Conservation (phyloP, 73 alveolate species). For the Effrenium voratum region DNA sequence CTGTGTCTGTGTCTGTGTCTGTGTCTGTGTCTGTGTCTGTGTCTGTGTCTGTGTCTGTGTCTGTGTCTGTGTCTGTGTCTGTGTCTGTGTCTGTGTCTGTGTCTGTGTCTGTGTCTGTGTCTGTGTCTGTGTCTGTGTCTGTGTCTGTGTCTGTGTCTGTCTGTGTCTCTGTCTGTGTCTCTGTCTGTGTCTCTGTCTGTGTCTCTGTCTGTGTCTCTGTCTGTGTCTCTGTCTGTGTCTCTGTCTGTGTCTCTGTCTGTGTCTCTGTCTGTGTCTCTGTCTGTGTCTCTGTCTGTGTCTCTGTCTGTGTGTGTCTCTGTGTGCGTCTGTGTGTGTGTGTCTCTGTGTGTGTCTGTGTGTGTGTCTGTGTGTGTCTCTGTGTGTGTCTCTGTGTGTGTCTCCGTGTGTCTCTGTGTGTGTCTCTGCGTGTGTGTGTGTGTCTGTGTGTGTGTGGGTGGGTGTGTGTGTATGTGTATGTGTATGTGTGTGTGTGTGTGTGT, state of each 20-base stretch:
- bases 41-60: neutral
- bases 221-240: neutral
- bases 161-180: neutral
- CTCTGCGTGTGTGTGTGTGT: too few species aligned
- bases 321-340: too few species aligned
- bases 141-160: constrained; percentile 4
- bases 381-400: too few species aligned
- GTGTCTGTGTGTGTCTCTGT: neutral
- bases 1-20: neutral
- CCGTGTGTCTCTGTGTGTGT: too few species aligned
- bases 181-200: neutral
- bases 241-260: neutral
- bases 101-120: too few species aligned
- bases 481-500: too few species aligned
- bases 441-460: too few species aligned
- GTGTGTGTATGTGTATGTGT: too few species aligned
- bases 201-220: neutral
- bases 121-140: neutral
- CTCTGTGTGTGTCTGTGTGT: neutral
- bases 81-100: neutral
- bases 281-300: neutral
- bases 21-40: neutral
- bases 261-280: neutral
- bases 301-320: neutral
- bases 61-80: neutral